A percentile compares a stretch with the other conserved stretches of the same genome.
These are phyloP conservation scores for Chenopodium berlandieri DNA, from an alignment of 148 eudicot species.

Conservation along the genomic window DNA sequence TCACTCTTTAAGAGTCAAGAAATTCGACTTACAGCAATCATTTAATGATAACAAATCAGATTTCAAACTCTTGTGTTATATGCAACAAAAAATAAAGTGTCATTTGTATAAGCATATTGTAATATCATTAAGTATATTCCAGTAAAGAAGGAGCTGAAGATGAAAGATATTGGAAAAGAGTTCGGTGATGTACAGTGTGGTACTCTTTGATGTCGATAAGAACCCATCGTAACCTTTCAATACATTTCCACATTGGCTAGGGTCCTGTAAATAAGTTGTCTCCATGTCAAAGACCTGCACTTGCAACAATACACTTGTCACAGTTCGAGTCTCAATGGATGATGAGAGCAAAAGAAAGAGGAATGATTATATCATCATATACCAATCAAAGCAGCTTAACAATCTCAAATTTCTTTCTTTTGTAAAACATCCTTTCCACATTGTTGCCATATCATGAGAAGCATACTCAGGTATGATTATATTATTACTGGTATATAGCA, in stretches of 20 bases:
- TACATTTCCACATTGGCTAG: conserved; percentile 91
- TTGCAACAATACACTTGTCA: conserved; percentile 16
- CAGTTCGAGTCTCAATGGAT: neutral
- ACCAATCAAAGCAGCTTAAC: neutral
- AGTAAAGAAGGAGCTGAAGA: neutral
- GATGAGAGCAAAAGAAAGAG: neutral
- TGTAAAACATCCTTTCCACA: neutral
- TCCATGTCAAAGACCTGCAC: conserved; percentile 93
- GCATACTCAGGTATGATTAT: neutral
- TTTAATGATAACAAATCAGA: neutral
- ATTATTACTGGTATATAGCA: neutral
- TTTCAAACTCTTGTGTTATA: neutral
- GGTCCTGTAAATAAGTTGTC: conserved; percentile 87
- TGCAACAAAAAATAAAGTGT: neutral
- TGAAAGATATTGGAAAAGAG: conserved; percentile 3
- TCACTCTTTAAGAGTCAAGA: neutral
- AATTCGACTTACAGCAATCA: neutral
- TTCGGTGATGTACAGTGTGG: conserved; percentile 52
- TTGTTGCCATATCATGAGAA: neutral
- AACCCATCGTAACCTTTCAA: conserved; percentile 95
- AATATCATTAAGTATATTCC: neutral
- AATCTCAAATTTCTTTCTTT: neutral
- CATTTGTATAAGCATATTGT: neutral
- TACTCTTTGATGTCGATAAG: conserved; percentile 84
- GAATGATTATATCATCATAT: too few relatives aligned